A percentile compares a stretch with the other conserved stretches of the same genome.
These are phyloP conservation scores for Rhodotorula sphaerocarpa DNA, from an alignment of 768 basidiomycete genomes.

Conservation along the genomic window DNA sequence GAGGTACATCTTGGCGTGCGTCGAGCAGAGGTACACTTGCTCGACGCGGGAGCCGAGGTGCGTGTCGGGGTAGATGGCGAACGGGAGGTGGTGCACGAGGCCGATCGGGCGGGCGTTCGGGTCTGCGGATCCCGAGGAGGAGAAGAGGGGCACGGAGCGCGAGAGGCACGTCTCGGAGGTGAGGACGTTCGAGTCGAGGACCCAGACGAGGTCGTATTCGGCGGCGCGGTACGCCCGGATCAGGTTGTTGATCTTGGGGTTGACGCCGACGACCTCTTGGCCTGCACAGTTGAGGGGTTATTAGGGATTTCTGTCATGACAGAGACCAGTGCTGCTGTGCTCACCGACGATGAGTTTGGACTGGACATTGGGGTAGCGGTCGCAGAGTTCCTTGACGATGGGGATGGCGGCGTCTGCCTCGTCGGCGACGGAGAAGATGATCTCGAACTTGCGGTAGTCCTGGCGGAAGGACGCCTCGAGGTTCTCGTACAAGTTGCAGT, in stretches of 20 bases:
- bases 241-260: slow-evolving; percentile 97
- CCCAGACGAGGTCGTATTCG: slow-evolving; percentile 83
- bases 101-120: slow-evolving; percentile 49
- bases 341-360: slow-evolving; percentile 69
- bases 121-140: slow-evolving; percentile 47
- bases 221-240: slow-evolving; percentile 73
- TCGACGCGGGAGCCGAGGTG: slow-evolving; percentile 74
- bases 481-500: slow-evolving; percentile 92
- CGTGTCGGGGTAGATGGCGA: slow-evolving; percentile 63
- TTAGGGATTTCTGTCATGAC: background rate
- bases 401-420: slow-evolving; percentile 78
- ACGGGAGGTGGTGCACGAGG: slow-evolving; percentile 91
- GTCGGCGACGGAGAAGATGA: slow-evolving; percentile 84
- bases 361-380: slow-evolving; percentile 67
- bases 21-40: slow-evolving; percentile 90
- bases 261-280: slow-evolving; percentile 74
- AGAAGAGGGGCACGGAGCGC: slow-evolving; percentile 59
- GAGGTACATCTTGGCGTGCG: slow-evolving; percentile 98
- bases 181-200: slow-evolving; percentile 89
- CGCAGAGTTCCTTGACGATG: slow-evolving; percentile 67
- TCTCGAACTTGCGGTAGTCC: slow-evolving; percentile 76
- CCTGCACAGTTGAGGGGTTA: slow-evolving; percentile 48
- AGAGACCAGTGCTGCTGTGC: slow-evolving; percentile 23
- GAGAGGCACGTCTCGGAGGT: slow-evolving; percentile 69
- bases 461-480: slow-evolving; percentile 85